Evolutionary conservation across 2,329 filamentous ascomycete genomes (phyloP).

Genomic region (Diaporthe sp.): DNA sequence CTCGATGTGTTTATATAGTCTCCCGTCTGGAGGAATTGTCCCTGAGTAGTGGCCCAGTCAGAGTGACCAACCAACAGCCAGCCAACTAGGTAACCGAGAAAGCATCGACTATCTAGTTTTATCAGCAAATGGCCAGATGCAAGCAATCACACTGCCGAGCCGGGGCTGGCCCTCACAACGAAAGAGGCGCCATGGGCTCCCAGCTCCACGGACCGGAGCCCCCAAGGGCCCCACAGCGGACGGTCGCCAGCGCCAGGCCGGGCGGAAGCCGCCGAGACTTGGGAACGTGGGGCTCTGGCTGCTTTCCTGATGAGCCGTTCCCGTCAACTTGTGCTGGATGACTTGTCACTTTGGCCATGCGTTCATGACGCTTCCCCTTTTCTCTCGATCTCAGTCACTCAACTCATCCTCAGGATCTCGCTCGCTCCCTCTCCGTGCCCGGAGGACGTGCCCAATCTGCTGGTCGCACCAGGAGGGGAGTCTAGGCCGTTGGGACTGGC

Average conservation of each 20-base stretch:
- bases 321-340: constrained; percentile 14
- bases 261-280: constrained; percentile 34
- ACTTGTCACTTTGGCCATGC: constrained; percentile 17
- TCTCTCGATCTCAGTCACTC: background rate
- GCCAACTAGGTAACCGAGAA: background rate
- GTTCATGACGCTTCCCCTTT: background rate
- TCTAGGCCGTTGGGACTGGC: constrained; percentile 18
- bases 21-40: background rate
- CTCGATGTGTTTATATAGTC: constrained; percentile 9
- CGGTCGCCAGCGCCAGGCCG: constrained; percentile 37
- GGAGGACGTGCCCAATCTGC: background rate
- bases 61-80: background rate
- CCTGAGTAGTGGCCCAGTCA: background rate
- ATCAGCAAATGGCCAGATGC: constrained; percentile 21
- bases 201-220: constrained; percentile 23
- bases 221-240: constrained; percentile 32
- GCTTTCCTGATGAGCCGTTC: background rate
- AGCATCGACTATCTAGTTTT: constrained; percentile 16
- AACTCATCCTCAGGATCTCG: background rate
- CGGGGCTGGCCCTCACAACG: constrained; percentile 12
- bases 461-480: constrained; percentile 16
- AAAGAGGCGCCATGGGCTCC: constrained; percentile 6
- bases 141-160: constrained; percentile 25
- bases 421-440: background rate
- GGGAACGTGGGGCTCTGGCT: constrained; percentile 19